These are phyloP conservation scores for Cyberlindnera mississippiensis DNA, from an alignment of 805 yeast genomes.

Conservation along the genomic window DNA sequence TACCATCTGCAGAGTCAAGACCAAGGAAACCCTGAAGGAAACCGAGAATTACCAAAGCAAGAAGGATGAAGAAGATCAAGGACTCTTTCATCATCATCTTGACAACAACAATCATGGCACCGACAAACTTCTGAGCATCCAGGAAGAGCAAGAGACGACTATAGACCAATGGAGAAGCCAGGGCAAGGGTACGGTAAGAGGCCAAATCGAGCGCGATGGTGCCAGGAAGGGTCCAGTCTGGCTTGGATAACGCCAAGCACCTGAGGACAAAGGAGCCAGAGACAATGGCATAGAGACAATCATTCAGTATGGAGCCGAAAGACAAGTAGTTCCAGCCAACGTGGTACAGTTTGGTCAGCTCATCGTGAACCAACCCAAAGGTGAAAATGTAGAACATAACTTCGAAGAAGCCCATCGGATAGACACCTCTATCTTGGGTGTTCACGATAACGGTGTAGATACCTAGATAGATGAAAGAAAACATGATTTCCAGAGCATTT, in stretches of 20 bases:
- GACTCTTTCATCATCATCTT: conserved; percentile 88
- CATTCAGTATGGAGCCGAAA: conserved; percentile 79
- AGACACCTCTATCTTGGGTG: conserved; percentile 38
- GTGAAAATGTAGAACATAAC: conserved; percentile 60
- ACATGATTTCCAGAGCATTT: conserved; percentile 62
- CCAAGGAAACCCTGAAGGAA: conserved; percentile 87
- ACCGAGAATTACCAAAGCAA: conserved; percentile 68
- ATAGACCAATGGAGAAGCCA: conserved; percentile 89
- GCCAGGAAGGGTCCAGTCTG: conserved; percentile 21
- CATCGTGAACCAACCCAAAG: conserved; percentile 63
- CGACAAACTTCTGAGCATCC: conserved; percentile 79
- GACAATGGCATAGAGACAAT: conserved; percentile 56
- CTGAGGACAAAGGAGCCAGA: conserved; percentile 52
- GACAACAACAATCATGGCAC: conserved; percentile 82
- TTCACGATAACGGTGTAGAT: conserved; percentile 65
- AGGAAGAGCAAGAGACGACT: conserved; percentile 67
- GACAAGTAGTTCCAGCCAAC: conserved; percentile 70
- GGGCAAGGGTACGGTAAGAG: conserved; percentile 66
- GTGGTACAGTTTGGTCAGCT: conserved; percentile 64
- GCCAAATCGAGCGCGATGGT: conserved; percentile 43
- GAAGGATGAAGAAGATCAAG: conserved; percentile 71
- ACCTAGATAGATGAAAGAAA: conserved; percentile 58
- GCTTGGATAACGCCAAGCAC: conserved; percentile 31
- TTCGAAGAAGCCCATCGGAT: conserved; percentile 46
- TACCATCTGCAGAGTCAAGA: conserved; percentile 83